A percentile compares a stretch with the other conserved stretches of the same genome.
Evolutionary conservation across 176 grass and related monocot species (phyloP).

Genomic region (Bonia amplexicaulis): DNA sequence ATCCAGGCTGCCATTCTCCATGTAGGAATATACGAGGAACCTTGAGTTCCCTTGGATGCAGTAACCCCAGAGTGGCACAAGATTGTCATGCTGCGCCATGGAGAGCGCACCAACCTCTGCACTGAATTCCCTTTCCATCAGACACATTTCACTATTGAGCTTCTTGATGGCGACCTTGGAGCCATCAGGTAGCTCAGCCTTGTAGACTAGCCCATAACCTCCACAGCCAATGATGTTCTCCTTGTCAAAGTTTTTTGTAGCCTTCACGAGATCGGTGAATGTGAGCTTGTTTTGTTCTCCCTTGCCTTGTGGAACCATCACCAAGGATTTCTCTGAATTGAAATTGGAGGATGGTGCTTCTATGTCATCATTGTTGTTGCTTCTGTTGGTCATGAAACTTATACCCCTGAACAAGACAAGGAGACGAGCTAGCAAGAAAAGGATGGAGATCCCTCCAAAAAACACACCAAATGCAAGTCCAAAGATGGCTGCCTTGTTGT

Average conservation of each 20-base stretch:
- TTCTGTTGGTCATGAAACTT: background rate
- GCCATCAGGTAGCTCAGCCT: constrained; percentile 41
- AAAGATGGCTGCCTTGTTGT: background rate
- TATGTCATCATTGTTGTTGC: background rate
- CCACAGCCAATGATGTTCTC: constrained; percentile 64
- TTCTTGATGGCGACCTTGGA: constrained; percentile 55
- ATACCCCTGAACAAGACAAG: background rate
- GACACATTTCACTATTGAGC: constrained; percentile 44
- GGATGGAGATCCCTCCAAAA: constrained; percentile 28
- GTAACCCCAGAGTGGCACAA: constrained; percentile 66
- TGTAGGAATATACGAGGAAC: constrained; percentile 68
- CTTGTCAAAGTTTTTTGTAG: constrained; percentile 61
- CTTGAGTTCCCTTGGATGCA: constrained; percentile 51
- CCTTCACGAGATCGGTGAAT: constrained; percentile 50
- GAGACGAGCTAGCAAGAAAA: constrained; percentile 30
- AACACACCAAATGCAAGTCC: constrained; percentile 31
- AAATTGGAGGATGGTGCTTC: background rate
- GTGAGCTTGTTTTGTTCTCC: constrained; percentile 12
- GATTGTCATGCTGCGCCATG: constrained; percentile 53
- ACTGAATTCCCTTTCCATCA: constrained; percentile 63
- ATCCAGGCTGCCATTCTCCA: constrained; percentile 84
- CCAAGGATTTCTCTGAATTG: constrained; percentile 20
- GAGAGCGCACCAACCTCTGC: constrained; percentile 58
- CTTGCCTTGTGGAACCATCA: constrained; percentile 5
- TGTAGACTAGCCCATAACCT: constrained; percentile 74